Conservation (phyloP, 2,329 filamentous ascomycete species). For the Ophiostoma angusticollis region DNA sequence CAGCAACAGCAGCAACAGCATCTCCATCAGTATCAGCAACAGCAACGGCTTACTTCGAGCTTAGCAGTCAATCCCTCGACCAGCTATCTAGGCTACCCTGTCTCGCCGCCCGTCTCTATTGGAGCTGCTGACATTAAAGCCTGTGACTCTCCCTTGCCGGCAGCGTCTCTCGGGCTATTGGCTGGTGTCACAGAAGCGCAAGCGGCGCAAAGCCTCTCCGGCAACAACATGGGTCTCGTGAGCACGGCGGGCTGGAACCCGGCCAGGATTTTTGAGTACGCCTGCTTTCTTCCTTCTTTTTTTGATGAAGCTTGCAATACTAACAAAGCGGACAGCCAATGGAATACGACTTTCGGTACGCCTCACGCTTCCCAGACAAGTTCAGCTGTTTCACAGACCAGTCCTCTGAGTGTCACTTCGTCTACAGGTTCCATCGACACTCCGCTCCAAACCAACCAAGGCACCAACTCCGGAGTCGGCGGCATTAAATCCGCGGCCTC, state of each 20-base stretch:
- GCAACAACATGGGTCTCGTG: slow-evolving; percentile 41
- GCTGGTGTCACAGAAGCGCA: slow-evolving; percentile 42
- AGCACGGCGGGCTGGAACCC: slow-evolving; percentile 70
- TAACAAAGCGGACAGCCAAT: slow-evolving; percentile 52
- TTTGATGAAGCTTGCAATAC: neutral
- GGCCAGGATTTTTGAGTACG: slow-evolving; percentile 79
- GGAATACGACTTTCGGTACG: slow-evolving; percentile 88
- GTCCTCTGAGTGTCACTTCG: slow-evolving; percentile 39
- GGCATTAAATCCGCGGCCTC: slow-evolving; percentile 33
- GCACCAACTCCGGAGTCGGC: slow-evolving; percentile 32
- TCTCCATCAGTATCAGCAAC: slow-evolving; percentile 23
- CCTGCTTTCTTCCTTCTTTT: slow-evolving; percentile 14
- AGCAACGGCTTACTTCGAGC: slow-evolving; percentile 38
- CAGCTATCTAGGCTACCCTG: slow-evolving; percentile 38
- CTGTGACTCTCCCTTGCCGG: slow-evolving; percentile 50
- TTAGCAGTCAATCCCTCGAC: slow-evolving; percentile 31
- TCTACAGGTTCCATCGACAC: slow-evolving; percentile 42
- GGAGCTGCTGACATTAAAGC: slow-evolving; percentile 61
- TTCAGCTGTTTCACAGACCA: slow-evolving; percentile 32
- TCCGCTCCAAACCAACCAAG: slow-evolving; percentile 39
- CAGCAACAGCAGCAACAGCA: slow-evolving; percentile 23
- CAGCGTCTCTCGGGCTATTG: slow-evolving; percentile 62
- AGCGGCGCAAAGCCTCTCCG: slow-evolving; percentile 31
- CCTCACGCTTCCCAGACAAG: slow-evolving; percentile 35
- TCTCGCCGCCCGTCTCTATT: slow-evolving; percentile 68